Base-by-base conservation (phyloP, 495 filamentous ascomycete genomes). In the Penicillium lagena region DNA sequence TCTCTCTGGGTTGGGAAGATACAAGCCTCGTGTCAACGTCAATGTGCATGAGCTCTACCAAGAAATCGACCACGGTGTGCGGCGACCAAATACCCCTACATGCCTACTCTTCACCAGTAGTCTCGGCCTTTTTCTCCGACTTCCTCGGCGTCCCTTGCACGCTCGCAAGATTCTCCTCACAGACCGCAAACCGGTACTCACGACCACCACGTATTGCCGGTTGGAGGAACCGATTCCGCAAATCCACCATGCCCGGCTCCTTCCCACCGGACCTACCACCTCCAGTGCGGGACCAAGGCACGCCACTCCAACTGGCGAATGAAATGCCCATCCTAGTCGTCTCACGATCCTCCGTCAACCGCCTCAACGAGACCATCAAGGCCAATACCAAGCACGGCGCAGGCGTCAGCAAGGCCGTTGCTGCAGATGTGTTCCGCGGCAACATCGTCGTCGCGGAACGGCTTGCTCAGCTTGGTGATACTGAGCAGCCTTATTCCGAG, bases 311-410 rank as follows among this genome's bases (percentile, higher is more conserved):
- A 2, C 66, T 98, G 4, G 85, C 89, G 11, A 98, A 98, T 55
- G 93, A 98, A 59, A 89, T 84, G 37, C 91, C 93, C 0, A 93
- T 98, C 40, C 76, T 98, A 0, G 72, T 86, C 6, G 86, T 98
- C 28, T 89, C 84, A 10, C 74, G 79, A 12, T 82, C 85, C 3
- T 95, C 89, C 45, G 76, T 97, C 32, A 83, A 86, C 42, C 72
- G 72, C 0, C 67, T 98, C 2, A 95, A 95, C 50, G 65, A 76
- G 39, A 63, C 76, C 7, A 94, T 95, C 45, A 70, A 72, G 43
- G 64, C 59, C 13, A 71, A 64, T 12, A 71, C 35, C 67, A 72
- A 50, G 57, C 68, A 39, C 12, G 48, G 49, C 9, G 9, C 45
- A 12, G 40, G 49, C 7, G 38, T 32, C 15, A 47, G 35, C 42